These are phyloP conservation scores for Nothomitra cinnamomea DNA, from an alignment of 2,329 filamentous ascomycete species.

Conservation along the genomic window DNA sequence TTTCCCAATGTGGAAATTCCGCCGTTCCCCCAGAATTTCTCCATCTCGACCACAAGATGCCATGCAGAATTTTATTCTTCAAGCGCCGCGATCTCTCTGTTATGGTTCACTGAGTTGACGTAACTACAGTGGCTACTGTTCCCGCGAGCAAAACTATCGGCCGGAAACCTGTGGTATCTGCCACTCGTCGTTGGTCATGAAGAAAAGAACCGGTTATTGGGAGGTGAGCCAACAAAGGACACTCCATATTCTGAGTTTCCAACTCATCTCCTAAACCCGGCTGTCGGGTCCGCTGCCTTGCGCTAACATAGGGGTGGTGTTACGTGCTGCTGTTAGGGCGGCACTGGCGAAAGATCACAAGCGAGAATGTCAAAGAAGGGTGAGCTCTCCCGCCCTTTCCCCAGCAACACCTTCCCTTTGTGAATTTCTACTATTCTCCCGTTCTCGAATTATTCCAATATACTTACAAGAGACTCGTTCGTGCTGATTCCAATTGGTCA, in stretches of 20 bases:
- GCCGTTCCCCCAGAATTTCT: too few species aligned
- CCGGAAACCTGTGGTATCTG: constrained; percentile 63
- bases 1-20: not conserved
- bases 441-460: too few species aligned
- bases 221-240: constrained; percentile 73
- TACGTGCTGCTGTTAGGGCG: not conserved
- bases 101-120: not conserved
- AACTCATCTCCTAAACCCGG: too few species aligned
- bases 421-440: too few species aligned
- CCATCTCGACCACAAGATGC: not conserved
- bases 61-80: constrained; percentile 14
- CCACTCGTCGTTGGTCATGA: constrained; percentile 50
- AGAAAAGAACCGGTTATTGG: constrained; percentile 57
- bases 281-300: too few species aligned
- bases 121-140: constrained; percentile 43
- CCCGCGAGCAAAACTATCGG: constrained; percentile 62
- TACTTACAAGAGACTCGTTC: constrained; percentile 5
- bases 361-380: too few species aligned
- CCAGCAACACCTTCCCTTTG: too few species aligned
- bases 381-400: too few species aligned
- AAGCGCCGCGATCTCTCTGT: constrained; percentile 1
- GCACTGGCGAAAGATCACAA: too few species aligned
- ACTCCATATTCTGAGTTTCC: too few species aligned
- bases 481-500: constrained; percentile 9
- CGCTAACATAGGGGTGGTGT: not conserved